Evolutionary conservation across 2,329 filamentous ascomycete genomes (phyloP).

Genomic region (Lojkania enalia): DNA sequence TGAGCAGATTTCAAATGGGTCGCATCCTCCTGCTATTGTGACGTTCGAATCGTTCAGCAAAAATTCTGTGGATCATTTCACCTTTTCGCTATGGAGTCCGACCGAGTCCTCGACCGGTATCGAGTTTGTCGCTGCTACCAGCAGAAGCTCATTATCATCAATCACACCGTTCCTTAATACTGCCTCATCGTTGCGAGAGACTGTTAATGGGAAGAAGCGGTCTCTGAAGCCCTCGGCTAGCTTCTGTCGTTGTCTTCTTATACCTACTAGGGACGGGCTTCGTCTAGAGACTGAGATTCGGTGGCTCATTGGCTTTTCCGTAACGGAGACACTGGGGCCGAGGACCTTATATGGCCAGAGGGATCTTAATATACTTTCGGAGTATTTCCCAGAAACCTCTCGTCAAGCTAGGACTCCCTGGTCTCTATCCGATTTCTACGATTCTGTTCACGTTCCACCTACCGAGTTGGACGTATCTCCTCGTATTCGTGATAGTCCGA

Average conservation of each 20-base stretch:
- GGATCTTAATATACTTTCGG: constrained; percentile 31
- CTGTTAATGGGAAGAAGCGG: constrained; percentile 21
- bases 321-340: constrained; percentile 26
- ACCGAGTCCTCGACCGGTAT: constrained; percentile 15
- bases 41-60: constrained; percentile 28
- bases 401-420: constrained; percentile 37
- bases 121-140: constrained; percentile 24
- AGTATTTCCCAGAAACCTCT: constrained; percentile 23
- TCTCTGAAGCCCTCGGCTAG: constrained; percentile 22
- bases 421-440: constrained; percentile 66
- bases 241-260: constrained; percentile 31
- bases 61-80: constrained; percentile 15
- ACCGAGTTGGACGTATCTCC: constrained; percentile 38
- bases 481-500: constrained; percentile 31
- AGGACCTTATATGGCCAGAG: constrained; percentile 21
- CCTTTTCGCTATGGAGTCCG: constrained; percentile 23
- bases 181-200: constrained; percentile 24
- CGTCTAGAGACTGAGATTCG: constrained; percentile 31
- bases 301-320: constrained; percentile 33
- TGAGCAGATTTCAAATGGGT: too few species aligned
- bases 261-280: constrained; percentile 1
- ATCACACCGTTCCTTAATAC: constrained; percentile 27
- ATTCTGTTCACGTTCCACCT: constrained; percentile 66
- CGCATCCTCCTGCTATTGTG: constrained; percentile 21
- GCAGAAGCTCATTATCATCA: constrained; percentile 18